These are phyloP conservation scores for Aaosphaeria arxii DNA, from an alignment of 2,329 filamentous ascomycete species.

Conservation along the genomic window DNA sequence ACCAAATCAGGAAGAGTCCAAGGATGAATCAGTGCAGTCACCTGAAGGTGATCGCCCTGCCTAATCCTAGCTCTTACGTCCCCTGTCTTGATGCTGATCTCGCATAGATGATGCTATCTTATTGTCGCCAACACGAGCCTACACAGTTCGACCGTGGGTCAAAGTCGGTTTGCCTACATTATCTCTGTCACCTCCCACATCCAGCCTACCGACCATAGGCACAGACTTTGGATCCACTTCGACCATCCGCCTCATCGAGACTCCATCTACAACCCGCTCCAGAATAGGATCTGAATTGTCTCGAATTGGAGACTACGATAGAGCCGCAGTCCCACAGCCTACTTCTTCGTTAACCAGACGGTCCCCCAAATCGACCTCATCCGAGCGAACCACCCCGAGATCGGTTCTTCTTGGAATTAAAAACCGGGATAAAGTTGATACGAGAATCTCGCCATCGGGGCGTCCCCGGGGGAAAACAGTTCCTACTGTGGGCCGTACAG, in stretches of 20 bases:
- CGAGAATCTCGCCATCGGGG: slow-evolving; percentile 10
- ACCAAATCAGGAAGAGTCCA: slow-evolving; percentile 20
- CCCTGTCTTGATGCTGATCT: slow-evolving; percentile 22
- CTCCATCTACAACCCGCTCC: neutral
- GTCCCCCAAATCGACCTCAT: slow-evolving; percentile 4
- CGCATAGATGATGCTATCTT: slow-evolving; percentile 9
- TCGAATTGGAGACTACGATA: slow-evolving; percentile 5
- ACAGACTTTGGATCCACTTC: no score
- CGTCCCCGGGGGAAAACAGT: slow-evolving; percentile 18
- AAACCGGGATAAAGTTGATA: slow-evolving; percentile 6
- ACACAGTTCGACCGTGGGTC: slow-evolving; percentile 27
- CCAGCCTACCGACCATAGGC: slow-evolving; percentile 1
- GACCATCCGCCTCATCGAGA: neutral
- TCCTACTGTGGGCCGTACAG: slow-evolving; percentile 1
- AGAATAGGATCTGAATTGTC: neutral
- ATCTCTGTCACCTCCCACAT: slow-evolving; percentile 6
- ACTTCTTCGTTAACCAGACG: neutral
- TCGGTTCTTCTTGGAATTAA: slow-evolving; percentile 8
- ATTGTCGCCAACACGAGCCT: slow-evolving; percentile 11
- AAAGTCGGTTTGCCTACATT: slow-evolving; percentile 14
- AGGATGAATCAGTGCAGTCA: slow-evolving; percentile 22
- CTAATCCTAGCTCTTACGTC: slow-evolving; percentile 19
- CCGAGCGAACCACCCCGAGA: slow-evolving; percentile 8
- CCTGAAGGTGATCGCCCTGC: slow-evolving; percentile 32
- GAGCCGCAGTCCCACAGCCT: neutral